Evolutionary conservation across 805 yeast genomes (phyloP), one percentile per base, ranked within the genome.

Genomic region (Metschnikowia kunwiensis): DNA sequence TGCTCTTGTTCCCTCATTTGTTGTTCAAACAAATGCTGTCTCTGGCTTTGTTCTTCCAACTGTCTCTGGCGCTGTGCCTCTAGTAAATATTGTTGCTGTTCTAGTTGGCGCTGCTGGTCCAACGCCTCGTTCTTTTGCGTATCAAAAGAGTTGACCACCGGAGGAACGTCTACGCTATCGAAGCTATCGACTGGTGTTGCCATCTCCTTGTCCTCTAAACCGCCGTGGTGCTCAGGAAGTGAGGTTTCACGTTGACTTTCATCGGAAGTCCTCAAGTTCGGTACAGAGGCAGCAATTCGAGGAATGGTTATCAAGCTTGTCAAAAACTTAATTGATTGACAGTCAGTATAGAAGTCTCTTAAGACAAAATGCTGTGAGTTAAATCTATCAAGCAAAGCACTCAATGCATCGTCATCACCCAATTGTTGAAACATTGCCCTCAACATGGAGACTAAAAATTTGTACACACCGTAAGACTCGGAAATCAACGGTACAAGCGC

Each of bases 401-500:
- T 75, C 45, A 91, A 67, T 1, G 87, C 91, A 5, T 82, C 95
- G 14, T 76, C 84, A 20, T 78, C 80, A 40, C 81, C 79, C 44
- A 84, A 75, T 50, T 86, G 72, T 50, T 77, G 77, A 53, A 84
- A 77, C 78, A 91, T 72, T 0, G 95, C 97, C 47, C 96, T 75
- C 41, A 91, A 65, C 97, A 91, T 89, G 7, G 95, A 82, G 2
- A 86, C 83, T 40, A 84, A 67, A 51, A 91, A 91, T 59, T 87
- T 85, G 61, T 88, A 86, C 40, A 91, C 87, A 29, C 97, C 97
- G 54, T 86, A 89, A 2, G 94, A 77, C 59, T 91, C 98, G 5
- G 91, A 76, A 35, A 91, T 86, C 61, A 89, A 69, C 2, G 97
- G 97, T 24, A 91, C 93, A 46, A 91, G 67, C 0, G 96, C 87